Conservation (phyloP, 2,329 filamentous ascomycete species). For the Zasmidium angulare region DNA sequence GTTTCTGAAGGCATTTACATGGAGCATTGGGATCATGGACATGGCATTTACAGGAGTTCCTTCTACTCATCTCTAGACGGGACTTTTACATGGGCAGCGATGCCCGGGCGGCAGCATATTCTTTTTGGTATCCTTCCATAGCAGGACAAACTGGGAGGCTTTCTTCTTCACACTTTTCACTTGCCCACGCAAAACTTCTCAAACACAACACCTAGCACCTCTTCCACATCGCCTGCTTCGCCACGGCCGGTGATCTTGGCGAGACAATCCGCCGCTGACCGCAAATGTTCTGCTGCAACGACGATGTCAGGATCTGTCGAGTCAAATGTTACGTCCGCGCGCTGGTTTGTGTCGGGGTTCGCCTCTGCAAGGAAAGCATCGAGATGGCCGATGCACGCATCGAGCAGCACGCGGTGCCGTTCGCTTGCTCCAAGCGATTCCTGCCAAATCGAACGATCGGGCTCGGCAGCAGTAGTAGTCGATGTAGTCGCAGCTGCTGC, state of each 20-base stretch:
- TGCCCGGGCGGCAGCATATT: background rate
- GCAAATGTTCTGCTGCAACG: conserved; percentile 83
- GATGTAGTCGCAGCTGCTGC: background rate
- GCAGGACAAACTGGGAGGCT: conserved; percentile 4
- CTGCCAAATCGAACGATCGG: conserved; percentile 68
- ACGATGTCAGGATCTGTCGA: conserved; percentile 80
- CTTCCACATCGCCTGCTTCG: conserved; percentile 85
- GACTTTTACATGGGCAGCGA: conserved; percentile 2
- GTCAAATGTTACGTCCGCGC: no score
- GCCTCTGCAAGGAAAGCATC: conserved; percentile 69
- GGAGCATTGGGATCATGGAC: background rate
- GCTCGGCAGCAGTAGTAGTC: conserved; percentile 38
- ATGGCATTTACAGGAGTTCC: conserved; percentile 15
- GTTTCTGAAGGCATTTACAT: no score
- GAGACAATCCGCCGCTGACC: conserved; percentile 76
- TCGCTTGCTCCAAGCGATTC: conserved; percentile 88
- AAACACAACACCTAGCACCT: conserved; percentile 94
- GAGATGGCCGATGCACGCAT: conserved; percentile 69
- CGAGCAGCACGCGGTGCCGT: conserved; percentile 79
- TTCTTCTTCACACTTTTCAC: conserved; percentile 18
- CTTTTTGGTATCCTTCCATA: background rate
- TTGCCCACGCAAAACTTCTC: conserved; percentile 67
- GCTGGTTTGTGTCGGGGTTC: background rate
- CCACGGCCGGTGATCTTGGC: conserved; percentile 85
- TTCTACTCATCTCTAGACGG: background rate